A percentile compares a stretch with the other conserved stretches of the same genome.
phyloP scores from a whole-genome alignment of 768 basidiomycete genomes.

The Russula sp. region DNA sequence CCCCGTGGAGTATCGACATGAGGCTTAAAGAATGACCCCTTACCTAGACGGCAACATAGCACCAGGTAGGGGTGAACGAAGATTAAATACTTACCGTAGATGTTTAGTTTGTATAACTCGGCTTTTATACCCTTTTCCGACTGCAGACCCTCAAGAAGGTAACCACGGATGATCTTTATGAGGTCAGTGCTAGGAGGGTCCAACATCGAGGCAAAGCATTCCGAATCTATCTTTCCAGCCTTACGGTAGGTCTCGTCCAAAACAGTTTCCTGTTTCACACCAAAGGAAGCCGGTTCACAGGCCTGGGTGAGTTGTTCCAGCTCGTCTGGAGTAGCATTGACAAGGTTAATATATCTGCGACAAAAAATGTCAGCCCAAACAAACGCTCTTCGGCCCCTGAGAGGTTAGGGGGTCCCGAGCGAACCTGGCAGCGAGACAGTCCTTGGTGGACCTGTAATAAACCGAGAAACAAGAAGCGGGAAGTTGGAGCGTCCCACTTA shows the following conservation, averaged over 20 bases:
- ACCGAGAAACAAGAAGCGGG: background rate
- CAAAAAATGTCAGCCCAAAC: no score
- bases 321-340: background rate
- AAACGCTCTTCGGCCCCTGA: no score
- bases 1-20: constrained; percentile 1
- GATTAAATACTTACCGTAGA: background rate
- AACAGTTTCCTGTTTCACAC: background rate
- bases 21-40: constrained; percentile 7
- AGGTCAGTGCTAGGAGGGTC: background rate
- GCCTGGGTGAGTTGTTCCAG: constrained; percentile 3
- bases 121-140: background rate
- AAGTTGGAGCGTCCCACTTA: background rate
- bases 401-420: no score
- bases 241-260: constrained; percentile 1
- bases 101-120: background rate
- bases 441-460: background rate
- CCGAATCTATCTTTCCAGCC: background rate
- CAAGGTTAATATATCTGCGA: no score
- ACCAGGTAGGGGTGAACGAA: background rate
- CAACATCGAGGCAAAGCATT: background rate
- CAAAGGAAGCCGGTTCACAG: constrained; percentile 2
- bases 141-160: background rate
- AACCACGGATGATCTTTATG: background rate
- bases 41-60: background rate
- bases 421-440: background rate